A percentile compares a stretch with the other conserved stretches of the same genome.
These are phyloP conservation scores for Linnemannia schmuckeri DNA, from an alignment of 192 early-diverging fungal genomes.

Conservation along the genomic window DNA sequence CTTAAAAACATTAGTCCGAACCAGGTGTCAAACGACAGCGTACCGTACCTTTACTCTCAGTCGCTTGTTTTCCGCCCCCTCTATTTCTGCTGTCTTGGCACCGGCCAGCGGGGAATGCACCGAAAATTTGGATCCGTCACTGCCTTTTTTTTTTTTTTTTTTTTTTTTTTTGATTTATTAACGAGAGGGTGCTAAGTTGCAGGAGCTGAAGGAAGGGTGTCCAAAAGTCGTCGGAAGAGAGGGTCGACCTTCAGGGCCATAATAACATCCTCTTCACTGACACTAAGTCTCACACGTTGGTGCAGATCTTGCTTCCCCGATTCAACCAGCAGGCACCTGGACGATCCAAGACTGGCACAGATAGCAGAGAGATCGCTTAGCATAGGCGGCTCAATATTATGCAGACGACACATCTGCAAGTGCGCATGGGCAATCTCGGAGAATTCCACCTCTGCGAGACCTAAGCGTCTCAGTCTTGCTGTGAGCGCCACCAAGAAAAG, in stretches of 20 bases:
- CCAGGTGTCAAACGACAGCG: not conserved
- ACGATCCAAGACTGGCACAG: conserved; percentile 74
- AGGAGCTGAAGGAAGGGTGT: conserved; percentile 31
- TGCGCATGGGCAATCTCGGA: conserved; percentile 78
- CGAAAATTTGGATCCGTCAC: not conserved
- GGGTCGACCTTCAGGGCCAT: conserved; percentile 77
- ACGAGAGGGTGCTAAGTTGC: not conserved
- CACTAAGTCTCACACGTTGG: conserved; percentile 77
- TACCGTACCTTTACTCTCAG: not conserved
- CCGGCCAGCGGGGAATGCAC: too few species aligned
- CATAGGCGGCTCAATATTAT: conserved; percentile 70
- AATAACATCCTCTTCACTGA: conserved; percentile 84
- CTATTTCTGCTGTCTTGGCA: not conserved
- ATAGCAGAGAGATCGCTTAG: conserved; percentile 72
- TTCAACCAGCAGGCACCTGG: conserved; percentile 72
- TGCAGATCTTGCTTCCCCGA: conserved; percentile 75
- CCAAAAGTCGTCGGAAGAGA: conserved; percentile 59
- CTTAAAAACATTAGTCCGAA: not conserved
- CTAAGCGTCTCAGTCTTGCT: conserved; percentile 71
- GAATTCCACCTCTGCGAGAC: conserved; percentile 81
- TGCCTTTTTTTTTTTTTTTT: not conserved
- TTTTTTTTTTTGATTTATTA: not conserved
- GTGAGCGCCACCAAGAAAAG: conserved; percentile 85
- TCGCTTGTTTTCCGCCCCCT: not conserved
- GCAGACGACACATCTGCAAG: conserved; percentile 75